Evolutionary conservation across 805 yeast genomes (phyloP), one percentile per base, ranked within the genome.

Genomic region (Saccharomycodes ludwigii): DNA sequence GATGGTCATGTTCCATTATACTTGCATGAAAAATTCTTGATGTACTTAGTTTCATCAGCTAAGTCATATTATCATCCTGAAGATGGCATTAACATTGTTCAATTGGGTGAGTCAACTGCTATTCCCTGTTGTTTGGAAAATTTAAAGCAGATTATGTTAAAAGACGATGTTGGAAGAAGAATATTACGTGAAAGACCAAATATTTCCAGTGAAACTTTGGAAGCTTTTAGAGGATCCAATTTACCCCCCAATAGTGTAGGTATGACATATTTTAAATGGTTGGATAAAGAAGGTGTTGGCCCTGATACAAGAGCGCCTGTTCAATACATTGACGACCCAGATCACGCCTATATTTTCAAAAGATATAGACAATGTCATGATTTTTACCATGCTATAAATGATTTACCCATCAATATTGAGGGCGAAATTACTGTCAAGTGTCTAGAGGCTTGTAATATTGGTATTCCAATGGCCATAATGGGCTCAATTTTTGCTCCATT

Each of bases 361-460:
- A 63, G 98, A 44, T 91, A 88, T 52, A 70, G 98, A 32, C 97
- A 91, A 52, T 86, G 95, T 50, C 98, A 91, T 48, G 98, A 91
- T 50, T 91, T 91, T 48, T 88, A 85, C 50, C 98, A 91, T 50
- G 82, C 97, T 1, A 65, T 91, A 18, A 79, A 93, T 0, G 88
- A 93, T 11, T 64, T 83, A 31, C 97, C 97, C 0, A 81, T 86
- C 29, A 76, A 81, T 27, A 71, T 91, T 41, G 97, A 91, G 49
- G 98, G 98, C n/a, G 98, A 91, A 50, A 77, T 91, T 32, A 84
- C 95, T 1, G 78, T 91, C 13, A 91, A 91, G 55, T 79, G 85
- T 9, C 74, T 91, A 43, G 98, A 88, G 54, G 93, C 76, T 47
- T 78, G 91, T 48, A 88, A 91, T 52, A 69, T 88, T 37, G 93